Evolutionary conservation across 495 filamentous ascomycete genomes (phyloP), one percentile per base, ranked within the genome.

Genomic region (Opeltia flavorubescens): DNA sequence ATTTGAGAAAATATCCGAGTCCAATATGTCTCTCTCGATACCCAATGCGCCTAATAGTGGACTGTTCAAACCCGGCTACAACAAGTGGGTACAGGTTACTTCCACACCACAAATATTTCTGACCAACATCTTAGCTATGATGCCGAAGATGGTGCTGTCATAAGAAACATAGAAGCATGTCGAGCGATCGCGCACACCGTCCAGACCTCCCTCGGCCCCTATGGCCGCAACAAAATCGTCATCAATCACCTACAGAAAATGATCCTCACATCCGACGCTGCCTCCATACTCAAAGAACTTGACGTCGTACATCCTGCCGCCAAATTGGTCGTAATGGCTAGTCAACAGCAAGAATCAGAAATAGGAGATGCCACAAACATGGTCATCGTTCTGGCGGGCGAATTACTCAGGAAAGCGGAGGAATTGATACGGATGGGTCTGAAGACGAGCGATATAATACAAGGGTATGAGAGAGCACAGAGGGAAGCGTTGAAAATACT

Each of bases 191-290:
- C 93, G 12, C 79, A 80, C 52, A 99, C 93, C 40, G 93, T 99
- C 26, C 86, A 93, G 70, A 95, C 93, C 42, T 96, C 89, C 40
- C 75, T 99, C 30, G 91, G 93, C 42, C 93, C 93, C 44, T 95
- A 91, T 63, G 93, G 93, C 59, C 85, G 93, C 65, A 99, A 96
- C 73, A 99, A 99, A 72, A 95, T 99, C 64, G 86, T 99, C 70
- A 95, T 99, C 74, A 99, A 96, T 69, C 93, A 99, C 70, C 74
- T 99, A 49, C 88, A 95, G 68, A 99, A 99, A 74, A 95, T 96
- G 91, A 89, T 95, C 51, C 75, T 99, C 49, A 99, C 93, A 49
- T 95, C 87, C 38, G 93, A 99, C 62, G 93, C 93, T 31, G 93
- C 93, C 52, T 95, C 91, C 23, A 99, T 99, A 53, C 72, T 99